Conservation (phyloP, 306 rosid genomes). For the Carpinus viminea region DNA sequence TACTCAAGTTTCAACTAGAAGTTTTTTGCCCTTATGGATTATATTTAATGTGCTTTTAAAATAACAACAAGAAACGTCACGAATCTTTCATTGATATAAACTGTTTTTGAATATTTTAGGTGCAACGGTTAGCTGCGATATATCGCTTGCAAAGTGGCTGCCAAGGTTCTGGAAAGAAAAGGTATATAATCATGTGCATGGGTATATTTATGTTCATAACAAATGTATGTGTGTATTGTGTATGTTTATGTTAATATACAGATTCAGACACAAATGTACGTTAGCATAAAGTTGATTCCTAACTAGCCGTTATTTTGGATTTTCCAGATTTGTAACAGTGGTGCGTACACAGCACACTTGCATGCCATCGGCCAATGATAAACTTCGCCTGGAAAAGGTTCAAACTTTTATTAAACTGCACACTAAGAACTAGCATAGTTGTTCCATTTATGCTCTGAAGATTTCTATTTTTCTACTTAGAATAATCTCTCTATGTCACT, state of each 20-base stretch:
- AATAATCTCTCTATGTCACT: not conserved
- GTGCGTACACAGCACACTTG: constrained; percentile 64
- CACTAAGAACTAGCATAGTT: constrained; percentile 16
- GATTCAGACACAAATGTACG: not conserved
- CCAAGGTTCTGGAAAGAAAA: constrained; percentile 75
- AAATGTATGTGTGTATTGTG: not conserved
- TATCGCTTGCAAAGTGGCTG: constrained; percentile 67
- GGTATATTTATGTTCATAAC: not conserved
- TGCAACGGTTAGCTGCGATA: constrained; percentile 72
- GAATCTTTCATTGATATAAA: constrained; percentile 7
- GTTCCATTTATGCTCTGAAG: not conserved
- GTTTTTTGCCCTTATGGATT: not conserved
- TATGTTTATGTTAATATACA: not conserved
- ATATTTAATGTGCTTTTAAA: not conserved
- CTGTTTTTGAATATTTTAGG: constrained; percentile 43
- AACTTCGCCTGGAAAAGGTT: constrained; percentile 76
- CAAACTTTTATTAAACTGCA: constrained; percentile 15
- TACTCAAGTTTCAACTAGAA: not conserved
- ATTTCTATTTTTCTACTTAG: not conserved
- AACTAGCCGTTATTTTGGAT: constrained; percentile 26
- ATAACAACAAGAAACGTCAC: not conserved
- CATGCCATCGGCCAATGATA: constrained; percentile 77
- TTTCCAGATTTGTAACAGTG: constrained; percentile 81
- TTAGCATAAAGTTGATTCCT: not conserved
- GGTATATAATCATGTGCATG: constrained; percentile 33